These are phyloP conservation scores for Physcia stellaris DNA, from an alignment of 495 filamentous ascomycete genomes.

Conservation along the genomic window DNA sequence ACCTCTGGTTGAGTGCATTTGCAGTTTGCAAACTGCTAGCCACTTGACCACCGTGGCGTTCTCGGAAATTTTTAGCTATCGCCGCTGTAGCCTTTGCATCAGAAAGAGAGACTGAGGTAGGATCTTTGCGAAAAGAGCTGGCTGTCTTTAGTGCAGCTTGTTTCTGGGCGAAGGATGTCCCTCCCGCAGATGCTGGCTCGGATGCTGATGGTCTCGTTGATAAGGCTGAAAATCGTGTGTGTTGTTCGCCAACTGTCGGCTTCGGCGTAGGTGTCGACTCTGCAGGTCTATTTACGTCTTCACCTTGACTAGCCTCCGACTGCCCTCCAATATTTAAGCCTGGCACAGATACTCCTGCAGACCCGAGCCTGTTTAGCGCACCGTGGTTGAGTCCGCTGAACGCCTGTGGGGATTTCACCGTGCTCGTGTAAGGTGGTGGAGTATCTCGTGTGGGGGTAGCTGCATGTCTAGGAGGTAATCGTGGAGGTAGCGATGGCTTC, in stretches of 20 bases:
- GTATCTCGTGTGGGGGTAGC: slow-evolving; percentile 28
- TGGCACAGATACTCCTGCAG: slow-evolving; percentile 72
- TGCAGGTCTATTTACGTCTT: background rate
- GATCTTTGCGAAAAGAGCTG: slow-evolving; percentile 37
- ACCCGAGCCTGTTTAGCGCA: slow-evolving; percentile 51
- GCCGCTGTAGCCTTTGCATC: slow-evolving; percentile 40
- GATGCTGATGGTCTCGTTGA: slow-evolving; percentile 24
- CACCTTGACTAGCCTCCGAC: slow-evolving; percentile 7
- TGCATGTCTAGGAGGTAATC: slow-evolving; percentile 57
- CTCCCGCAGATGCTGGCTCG: slow-evolving; percentile 21
- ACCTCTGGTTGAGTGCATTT: slow-evolving; percentile 40
- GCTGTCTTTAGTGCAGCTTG: slow-evolving; percentile 46
- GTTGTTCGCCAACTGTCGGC: slow-evolving; percentile 20
- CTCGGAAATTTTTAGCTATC: slow-evolving; percentile 60
- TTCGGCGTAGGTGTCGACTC: slow-evolving; percentile 8
- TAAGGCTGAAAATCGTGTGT: slow-evolving; percentile 51
- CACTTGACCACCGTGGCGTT: slow-evolving; percentile 59
- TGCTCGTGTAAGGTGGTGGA: slow-evolving; percentile 37
- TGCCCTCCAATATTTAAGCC: slow-evolving; percentile 55
- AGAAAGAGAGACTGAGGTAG: slow-evolving; percentile 40
- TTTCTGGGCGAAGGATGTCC: slow-evolving; percentile 50
- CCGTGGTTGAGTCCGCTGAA: slow-evolving; percentile 46
- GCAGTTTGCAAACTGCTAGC: slow-evolving; percentile 49
- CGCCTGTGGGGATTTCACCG: slow-evolving; percentile 16
- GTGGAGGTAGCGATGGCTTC: slow-evolving; percentile 51